Conservation (phyloP, 2,329 filamentous ascomycete species). For the Microcyclospora pomicola region DNA sequence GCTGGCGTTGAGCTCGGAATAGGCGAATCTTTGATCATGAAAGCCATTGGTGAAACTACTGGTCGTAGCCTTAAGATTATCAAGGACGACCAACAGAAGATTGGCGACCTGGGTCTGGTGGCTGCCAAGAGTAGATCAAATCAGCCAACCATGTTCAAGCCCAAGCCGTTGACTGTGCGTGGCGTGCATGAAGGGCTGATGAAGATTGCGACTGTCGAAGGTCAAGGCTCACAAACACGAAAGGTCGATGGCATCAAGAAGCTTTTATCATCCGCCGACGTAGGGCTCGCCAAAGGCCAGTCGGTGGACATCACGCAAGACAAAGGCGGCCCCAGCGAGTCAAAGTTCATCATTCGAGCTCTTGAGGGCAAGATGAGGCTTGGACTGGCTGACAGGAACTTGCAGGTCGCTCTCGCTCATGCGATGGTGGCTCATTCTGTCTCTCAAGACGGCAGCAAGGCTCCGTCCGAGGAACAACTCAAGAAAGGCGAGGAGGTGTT, state of each 20-base stretch:
- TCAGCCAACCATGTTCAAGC: conserved; percentile 97
- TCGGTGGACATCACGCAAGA: conserved; percentile 75
- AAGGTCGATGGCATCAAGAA: conserved; percentile 97
- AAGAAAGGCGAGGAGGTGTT: conserved; percentile 72
- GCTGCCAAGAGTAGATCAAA: conserved; percentile 91
- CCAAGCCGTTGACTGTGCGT: conserved; percentile 72
- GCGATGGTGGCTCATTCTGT: conserved; percentile 76
- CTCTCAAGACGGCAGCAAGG: conserved; percentile 50
- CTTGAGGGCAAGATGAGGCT: conserved; percentile 87
- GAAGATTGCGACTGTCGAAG: conserved; percentile 72
- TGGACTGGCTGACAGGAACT: conserved; percentile 81
- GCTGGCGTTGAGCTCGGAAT: conserved; percentile 96
- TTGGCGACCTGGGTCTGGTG: conserved; percentile 86
- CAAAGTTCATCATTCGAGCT: conserved; percentile 86
- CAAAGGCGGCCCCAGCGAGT: conserved; percentile 87
- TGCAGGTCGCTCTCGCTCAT: conserved; percentile 79
- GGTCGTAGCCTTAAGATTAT: conserved; percentile 78
- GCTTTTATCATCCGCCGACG: conserved; percentile 78
- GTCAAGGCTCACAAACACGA: conserved; percentile 73
- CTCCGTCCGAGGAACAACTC: conserved; percentile 61
- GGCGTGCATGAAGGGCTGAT: conserved; percentile 82
- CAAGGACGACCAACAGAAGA: conserved; percentile 90
- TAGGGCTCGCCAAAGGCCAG: conserved; percentile 50
- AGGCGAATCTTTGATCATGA: conserved; percentile 96
- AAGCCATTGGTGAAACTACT: conserved; percentile 88